A percentile compares a stretch with the other conserved stretches of the same genome.
These are phyloP conservation scores for Rhizopus sp. DNA, from an alignment of 371 early-diverging fungal genomes.

Conservation along the genomic window DNA sequence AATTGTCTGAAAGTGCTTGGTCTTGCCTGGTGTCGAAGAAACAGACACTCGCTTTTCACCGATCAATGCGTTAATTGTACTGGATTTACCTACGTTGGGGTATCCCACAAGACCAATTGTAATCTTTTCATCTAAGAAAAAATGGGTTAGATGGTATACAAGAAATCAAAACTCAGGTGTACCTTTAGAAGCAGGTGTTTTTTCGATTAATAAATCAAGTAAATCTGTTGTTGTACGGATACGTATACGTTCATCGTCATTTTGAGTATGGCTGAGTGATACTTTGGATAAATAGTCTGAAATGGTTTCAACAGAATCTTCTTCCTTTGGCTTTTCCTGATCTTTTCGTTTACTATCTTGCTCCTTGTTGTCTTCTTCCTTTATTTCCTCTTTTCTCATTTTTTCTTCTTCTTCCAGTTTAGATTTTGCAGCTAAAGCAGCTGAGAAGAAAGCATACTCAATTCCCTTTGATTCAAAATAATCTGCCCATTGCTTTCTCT, in stretches of 20 bases:
- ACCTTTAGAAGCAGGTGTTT: slow-evolving; percentile 34
- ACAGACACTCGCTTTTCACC: slow-evolving; percentile 97
- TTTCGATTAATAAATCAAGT: slow-evolving; percentile 44
- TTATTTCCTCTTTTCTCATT: slow-evolving; percentile 34
- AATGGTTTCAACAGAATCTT: slow-evolving; percentile 35
- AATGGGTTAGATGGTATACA: no score
- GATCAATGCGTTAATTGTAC: slow-evolving; percentile 97
- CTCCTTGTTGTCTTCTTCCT: slow-evolving; percentile 33
- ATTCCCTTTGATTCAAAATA: slow-evolving; percentile 83
- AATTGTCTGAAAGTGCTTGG: slow-evolving; percentile 98
- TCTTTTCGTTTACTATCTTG: slow-evolving; percentile 23
- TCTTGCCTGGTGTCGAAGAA: slow-evolving; percentile 99
- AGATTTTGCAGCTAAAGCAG: slow-evolving; percentile 59
- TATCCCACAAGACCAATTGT: slow-evolving; percentile 99
- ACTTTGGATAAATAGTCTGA: slow-evolving; percentile 17
- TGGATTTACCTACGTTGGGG: slow-evolving; percentile 99
- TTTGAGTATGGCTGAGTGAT: slow-evolving; percentile 13
- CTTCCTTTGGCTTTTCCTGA: slow-evolving; percentile 37
- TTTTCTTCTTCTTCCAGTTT: slow-evolving; percentile 54
- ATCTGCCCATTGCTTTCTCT: slow-evolving; percentile 83
- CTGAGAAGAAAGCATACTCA: slow-evolving; percentile 91
- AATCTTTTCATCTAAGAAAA: slow-evolving; percentile 45
- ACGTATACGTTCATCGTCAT: slow-evolving; percentile 47
- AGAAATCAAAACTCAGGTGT: not conserved
- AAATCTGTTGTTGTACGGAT: slow-evolving; percentile 50